A percentile compares a stretch with the other conserved stretches of the same genome.
These are phyloP conservation scores for Nitzschia sp. DNA, from an alignment of 108 stramenopile species.

Conservation along the genomic window DNA sequence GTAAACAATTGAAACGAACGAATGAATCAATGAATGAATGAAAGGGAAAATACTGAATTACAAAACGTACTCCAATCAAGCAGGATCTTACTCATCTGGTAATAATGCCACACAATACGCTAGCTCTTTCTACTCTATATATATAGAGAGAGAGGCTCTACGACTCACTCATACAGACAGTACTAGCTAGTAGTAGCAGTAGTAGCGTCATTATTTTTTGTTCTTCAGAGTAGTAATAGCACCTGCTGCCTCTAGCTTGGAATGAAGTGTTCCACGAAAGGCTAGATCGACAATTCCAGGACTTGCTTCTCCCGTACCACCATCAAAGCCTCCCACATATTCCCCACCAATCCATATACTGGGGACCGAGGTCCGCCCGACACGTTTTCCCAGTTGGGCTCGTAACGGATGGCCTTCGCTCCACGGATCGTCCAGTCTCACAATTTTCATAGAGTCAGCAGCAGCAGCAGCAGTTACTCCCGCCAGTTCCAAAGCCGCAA, in stretches of 20 bases:
- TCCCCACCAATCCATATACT: constrained; percentile 60
- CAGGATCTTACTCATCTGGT: too few relatives aligned
- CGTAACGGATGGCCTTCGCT: constrained; percentile 64
- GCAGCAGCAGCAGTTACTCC: constrained; percentile 26
- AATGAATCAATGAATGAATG: too few relatives aligned
- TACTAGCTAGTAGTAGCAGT: too few relatives aligned
- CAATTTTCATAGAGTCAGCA: constrained; percentile 62
- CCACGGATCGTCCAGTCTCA: constrained; percentile 71
- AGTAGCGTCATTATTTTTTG: too few relatives aligned
- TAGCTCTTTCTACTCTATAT: too few relatives aligned
- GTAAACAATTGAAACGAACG: too few relatives aligned
- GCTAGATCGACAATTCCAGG: constrained; percentile 67
- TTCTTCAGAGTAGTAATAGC: not conserved
- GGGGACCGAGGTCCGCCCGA: constrained; percentile 58
- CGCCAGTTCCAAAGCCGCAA: constrained; percentile 40
- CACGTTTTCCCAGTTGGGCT: constrained; percentile 63
- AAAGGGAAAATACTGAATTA: too few relatives aligned
- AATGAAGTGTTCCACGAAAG: constrained; percentile 56
- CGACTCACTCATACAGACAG: too few relatives aligned
- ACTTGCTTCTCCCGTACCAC: constrained; percentile 52
- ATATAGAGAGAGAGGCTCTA: too few relatives aligned
- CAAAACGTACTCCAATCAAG: too few relatives aligned
- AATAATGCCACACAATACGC: too few relatives aligned
- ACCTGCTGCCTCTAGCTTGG: constrained; percentile 37
- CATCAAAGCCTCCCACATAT: constrained; percentile 76